Evolutionary conservation across 2,329 filamentous ascomycete genomes (phyloP).

Genomic region (Capronia americana): DNA sequence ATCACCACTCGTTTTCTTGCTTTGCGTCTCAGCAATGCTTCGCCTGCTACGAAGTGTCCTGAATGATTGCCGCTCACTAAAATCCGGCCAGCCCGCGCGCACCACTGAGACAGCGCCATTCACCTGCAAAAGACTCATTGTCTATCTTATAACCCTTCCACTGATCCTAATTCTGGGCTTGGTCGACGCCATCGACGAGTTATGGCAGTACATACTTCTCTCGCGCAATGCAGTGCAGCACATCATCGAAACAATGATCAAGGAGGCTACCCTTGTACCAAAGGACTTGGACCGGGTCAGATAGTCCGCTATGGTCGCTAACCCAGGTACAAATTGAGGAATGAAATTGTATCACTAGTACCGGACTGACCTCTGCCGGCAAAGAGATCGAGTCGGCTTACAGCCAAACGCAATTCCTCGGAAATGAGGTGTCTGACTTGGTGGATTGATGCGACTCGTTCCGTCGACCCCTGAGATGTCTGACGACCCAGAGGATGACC

Average conservation of each 20-base stretch:
- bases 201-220: constrained; percentile 1
- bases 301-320: neutral
- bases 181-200: neutral
- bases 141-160: neutral
- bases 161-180: neutral
- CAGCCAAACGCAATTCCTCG: neutral
- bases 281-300: neutral
- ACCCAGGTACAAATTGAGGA: neutral
- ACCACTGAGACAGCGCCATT: too few species aligned
- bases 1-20: neutral
- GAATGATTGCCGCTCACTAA: neutral
- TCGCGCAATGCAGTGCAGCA: neutral
- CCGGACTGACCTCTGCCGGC: neutral
- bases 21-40: neutral
- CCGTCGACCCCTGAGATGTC: neutral
- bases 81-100: neutral
- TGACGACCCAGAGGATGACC: neutral
- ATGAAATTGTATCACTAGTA: neutral
- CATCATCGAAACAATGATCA: neutral
- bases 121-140: neutral
- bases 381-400: neutral
- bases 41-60: neutral
- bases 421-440: neutral
- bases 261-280: neutral
- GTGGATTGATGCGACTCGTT: neutral